These are phyloP conservation scores for Haplographium delicatum DNA, from an alignment of 495 filamentous ascomycete genomes.

Conservation along the genomic window DNA sequence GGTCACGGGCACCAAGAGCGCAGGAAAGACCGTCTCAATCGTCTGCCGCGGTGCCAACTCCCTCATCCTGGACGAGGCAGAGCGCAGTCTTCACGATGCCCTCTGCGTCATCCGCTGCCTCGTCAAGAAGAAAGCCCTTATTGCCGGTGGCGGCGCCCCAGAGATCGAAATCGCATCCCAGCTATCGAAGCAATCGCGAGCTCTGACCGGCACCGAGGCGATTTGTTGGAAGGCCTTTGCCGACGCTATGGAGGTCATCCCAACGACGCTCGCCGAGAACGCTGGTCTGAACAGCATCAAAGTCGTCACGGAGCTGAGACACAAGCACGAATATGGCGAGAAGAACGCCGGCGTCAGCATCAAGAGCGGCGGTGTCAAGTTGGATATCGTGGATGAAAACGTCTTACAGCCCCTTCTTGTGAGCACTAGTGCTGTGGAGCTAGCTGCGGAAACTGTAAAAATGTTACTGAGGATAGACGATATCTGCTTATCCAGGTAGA, in stretches of 20 bases:
- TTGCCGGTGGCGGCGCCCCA: constrained; percentile 92
- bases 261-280: constrained; percentile 94
- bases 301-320: constrained; percentile 94
- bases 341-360: constrained; percentile 96
- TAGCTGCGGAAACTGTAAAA: constrained; percentile 97
- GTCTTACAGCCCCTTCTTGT: constrained; percentile 94
- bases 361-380: constrained; percentile 91
- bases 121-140: constrained; percentile 97
- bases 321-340: constrained; percentile 90
- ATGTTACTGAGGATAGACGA: constrained; percentile 60
- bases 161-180: constrained; percentile 90
- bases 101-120: constrained; percentile 96
- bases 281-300: constrained; percentile 96
- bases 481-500: too few relatives aligned
- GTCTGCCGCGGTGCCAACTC: constrained; percentile 91
- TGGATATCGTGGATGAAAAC: constrained; percentile 93
- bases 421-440: constrained; percentile 92
- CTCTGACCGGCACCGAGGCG: constrained; percentile 81
- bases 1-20: constrained; percentile 79
- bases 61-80: constrained; percentile 93
- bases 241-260: constrained; percentile 95
- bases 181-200: constrained; percentile 73
- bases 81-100: constrained; percentile 92
- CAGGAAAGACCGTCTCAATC: constrained; percentile 85
- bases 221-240: constrained; percentile 99